Evolutionary conservation across 2,329 filamentous ascomycete genomes (phyloP).

Genomic region (Cordyceps fumosorosea): DNA sequence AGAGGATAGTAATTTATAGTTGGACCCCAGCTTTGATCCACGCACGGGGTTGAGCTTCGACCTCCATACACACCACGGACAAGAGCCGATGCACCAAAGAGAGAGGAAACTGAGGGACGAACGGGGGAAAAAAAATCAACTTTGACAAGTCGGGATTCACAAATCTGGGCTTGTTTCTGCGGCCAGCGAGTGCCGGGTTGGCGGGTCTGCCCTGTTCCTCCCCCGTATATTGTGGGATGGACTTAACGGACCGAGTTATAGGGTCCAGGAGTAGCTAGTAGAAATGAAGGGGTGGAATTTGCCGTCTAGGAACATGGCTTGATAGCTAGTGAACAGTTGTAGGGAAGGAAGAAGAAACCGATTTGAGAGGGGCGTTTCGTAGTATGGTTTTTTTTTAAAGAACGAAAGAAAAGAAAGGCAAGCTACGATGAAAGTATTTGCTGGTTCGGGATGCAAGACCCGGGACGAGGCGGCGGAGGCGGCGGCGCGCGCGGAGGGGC

Average conservation of each 20-base stretch:
- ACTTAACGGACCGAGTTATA: background rate
- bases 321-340: background rate
- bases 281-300: background rate
- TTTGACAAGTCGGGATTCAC: background rate
- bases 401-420: background rate
- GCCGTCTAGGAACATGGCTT: too few relatives aligned
- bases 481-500: background rate
- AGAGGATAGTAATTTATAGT: background rate
- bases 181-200: constrained; percentile 5
- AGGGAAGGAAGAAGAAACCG: background rate
- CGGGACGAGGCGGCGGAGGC: background rate
- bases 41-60: background rate
- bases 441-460: constrained; percentile 10
- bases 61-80: background rate
- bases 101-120: background rate
- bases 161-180: background rate
- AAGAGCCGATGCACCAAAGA: background rate
- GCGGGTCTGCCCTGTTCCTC: background rate
- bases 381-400: too few relatives aligned
- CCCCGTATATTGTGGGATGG: background rate
- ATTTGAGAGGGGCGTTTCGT: background rate
- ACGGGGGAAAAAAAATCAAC: background rate
- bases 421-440: constrained; percentile 10
- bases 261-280: background rate
- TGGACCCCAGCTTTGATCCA: background rate